Evolutionary conservation across 164 flowering plant species (phyloP).

Genomic region (Vitis rotundifolia): DNA sequence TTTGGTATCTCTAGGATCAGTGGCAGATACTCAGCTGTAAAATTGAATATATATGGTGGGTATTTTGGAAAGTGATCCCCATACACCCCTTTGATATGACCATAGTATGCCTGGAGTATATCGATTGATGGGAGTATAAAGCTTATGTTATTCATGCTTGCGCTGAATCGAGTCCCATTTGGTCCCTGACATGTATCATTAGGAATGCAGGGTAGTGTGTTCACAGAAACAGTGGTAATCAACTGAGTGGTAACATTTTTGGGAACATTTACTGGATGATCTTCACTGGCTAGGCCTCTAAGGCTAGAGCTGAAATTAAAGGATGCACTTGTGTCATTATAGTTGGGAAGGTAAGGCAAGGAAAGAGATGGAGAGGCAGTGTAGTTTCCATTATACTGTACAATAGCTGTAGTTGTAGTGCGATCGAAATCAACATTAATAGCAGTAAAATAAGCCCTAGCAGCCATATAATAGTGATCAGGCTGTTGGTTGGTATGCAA

Average conservation of each 20-base stretch:
- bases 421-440: conserved; percentile 7
- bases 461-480: conserved; percentile 32
- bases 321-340: conserved; percentile 18
- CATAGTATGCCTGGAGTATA: conserved; percentile 50
- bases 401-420: conserved; percentile 34
- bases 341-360: conserved; percentile 28
- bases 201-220: conserved; percentile 23
- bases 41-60: conserved; percentile 40
- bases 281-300: conserved; percentile 15
- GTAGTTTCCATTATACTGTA: conserved; percentile 22
- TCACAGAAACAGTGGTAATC: conserved; percentile 22
- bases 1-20: conserved; percentile 12
- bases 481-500: conserved; percentile 20
- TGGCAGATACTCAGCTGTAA: conserved; percentile 32
- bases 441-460: conserved; percentile 14
- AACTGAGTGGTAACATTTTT: neutral
- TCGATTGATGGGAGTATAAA: conserved; percentile 37
- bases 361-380: conserved; percentile 8
- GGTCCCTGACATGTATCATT: conserved; percentile 36
- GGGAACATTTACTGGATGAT: conserved; percentile 17
- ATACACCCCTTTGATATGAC: conserved; percentile 32
- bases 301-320: conserved; percentile 6
- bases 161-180: conserved; percentile 35
- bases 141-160: conserved; percentile 59
- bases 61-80: conserved; percentile 32